phyloP scores from a whole-genome alignment of 768 basidiomycete genomes.

The Collybia sordida region DNA sequence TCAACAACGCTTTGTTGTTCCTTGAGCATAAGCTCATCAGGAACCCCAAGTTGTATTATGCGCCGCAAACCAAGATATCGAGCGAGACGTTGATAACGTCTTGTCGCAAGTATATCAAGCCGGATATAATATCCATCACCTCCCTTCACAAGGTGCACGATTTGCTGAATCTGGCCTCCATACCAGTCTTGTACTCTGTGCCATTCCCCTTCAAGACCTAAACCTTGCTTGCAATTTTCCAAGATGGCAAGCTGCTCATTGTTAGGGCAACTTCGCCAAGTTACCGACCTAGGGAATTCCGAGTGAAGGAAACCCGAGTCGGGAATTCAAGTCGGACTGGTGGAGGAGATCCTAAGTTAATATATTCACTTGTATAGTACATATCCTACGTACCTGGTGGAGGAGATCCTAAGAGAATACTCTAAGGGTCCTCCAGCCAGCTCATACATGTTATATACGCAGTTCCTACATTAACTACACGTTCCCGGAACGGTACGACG shows the following conservation, averaged over 20 bases:
- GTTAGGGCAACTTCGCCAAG: no score
- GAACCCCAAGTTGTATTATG: conserved; percentile 55
- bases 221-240: conserved; percentile 54
- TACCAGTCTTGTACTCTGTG: conserved; percentile 55
- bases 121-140: conserved; percentile 31
- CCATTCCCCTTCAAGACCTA: conserved; percentile 62
- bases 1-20: conserved; percentile 27
- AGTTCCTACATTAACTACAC: no score
- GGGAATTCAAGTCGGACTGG: no score
- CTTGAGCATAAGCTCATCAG: conserved; percentile 36
- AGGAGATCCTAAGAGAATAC: no score
- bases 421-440: no score
- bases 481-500: no score
- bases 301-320: no score
- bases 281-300: no score
- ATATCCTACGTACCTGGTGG: no score
- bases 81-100: conserved; percentile 63
- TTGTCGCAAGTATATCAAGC: conserved; percentile 56
- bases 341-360: no score
- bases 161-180: conserved; percentile 67
- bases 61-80: conserved; percentile 66
- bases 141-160: conserved; percentile 38
- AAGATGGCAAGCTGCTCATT: conserved; percentile 63
- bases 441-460: no score
- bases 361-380: no score